Percentiles rank a stretch among this genome's conserved stretches.
phyloP scores from a whole-genome alignment of 495 filamentous ascomycete species.

The Hypoxylon intermedium region DNA sequence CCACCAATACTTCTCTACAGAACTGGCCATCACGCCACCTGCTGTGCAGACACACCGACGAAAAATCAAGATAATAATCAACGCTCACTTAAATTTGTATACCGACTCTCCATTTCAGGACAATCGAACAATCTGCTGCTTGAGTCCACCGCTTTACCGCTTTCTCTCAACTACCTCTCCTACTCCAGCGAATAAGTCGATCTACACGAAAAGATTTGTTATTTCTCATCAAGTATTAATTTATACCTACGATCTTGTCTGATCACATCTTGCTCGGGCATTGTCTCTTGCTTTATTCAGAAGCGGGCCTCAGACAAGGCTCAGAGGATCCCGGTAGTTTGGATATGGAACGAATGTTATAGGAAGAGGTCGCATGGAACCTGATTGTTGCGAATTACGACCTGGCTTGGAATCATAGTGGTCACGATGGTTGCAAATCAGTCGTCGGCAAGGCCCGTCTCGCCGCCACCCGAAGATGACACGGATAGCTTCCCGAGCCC shows the following conservation, averaged over 20 bases:
- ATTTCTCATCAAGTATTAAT: constrained; percentile 3
- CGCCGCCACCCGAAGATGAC: constrained; percentile 47
- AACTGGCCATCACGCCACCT: constrained; percentile 36
- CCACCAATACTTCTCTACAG: constrained; percentile 37
- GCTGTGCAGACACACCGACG: constrained; percentile 27
- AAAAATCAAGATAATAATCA: constrained; percentile 32
- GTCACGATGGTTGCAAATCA: constrained; percentile 47
- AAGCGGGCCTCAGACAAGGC: not conserved
- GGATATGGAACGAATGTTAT: not conserved
- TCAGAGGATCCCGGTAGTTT: not conserved
- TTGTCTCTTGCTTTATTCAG: not conserved
- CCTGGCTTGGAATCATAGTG: not conserved
- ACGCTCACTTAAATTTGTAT: constrained; percentile 28
- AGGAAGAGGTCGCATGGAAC: constrained; percentile 7
- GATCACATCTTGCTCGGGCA: not conserved
- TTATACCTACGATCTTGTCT: not conserved
- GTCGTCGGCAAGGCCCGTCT: constrained; percentile 42
- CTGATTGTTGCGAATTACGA: not conserved
- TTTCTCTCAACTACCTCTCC: constrained; percentile 6
- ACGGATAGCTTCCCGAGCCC: constrained; percentile 49
- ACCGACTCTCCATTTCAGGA: not conserved
- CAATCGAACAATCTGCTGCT: constrained; percentile 10
- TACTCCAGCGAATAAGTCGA: not conserved
- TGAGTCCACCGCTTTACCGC: not conserved
- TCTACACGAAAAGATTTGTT: constrained; percentile 1